Evolutionary conservation across 1,284 basidiomycete species (phyloP).

Genomic region (Coniferiporia sulphurascens): DNA sequence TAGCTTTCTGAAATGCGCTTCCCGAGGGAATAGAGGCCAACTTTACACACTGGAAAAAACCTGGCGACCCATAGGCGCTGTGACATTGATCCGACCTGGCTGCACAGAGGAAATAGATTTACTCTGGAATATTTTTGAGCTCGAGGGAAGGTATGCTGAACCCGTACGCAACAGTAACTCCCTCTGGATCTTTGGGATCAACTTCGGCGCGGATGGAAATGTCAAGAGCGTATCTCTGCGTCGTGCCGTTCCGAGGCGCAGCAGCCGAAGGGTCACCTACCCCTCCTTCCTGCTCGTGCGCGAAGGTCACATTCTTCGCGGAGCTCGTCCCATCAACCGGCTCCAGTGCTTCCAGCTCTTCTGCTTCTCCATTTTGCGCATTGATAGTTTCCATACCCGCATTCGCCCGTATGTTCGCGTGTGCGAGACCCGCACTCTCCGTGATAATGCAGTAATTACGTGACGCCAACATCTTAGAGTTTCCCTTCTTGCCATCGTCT

Average conservation of each 20-base stretch:
- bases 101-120: too few species aligned
- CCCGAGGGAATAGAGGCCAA: too few species aligned
- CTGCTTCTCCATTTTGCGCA: neutral
- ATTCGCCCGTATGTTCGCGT: neutral
- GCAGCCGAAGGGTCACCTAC: slow-evolving; percentile 21
- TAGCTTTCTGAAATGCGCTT: too few species aligned
- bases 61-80: too few species aligned
- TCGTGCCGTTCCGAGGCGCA: slow-evolving; percentile 22
- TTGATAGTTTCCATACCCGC: neutral
- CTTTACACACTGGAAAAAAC: too few species aligned
- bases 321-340: neutral
- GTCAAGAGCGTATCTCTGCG: slow-evolving; percentile 21
- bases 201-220: slow-evolving; percentile 23
- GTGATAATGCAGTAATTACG: slow-evolving; percentile 25
- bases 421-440: slow-evolving; percentile 22
- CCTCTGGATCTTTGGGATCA: slow-evolving; percentile 22
- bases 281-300: slow-evolving; percentile 21
- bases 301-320: slow-evolving; percentile 20
- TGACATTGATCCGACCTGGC: too few species aligned
- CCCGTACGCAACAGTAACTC: slow-evolving; percentile 23
- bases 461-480: slow-evolving; percentile 19
- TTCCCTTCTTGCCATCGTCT: slow-evolving; percentile 14
- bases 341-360: neutral
- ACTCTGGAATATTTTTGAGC: neutral
- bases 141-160: slow-evolving; percentile 24